Base-by-base conservation (phyloP, 1,284 basidiomycete genomes). In the Golubevia sp. region DNA sequence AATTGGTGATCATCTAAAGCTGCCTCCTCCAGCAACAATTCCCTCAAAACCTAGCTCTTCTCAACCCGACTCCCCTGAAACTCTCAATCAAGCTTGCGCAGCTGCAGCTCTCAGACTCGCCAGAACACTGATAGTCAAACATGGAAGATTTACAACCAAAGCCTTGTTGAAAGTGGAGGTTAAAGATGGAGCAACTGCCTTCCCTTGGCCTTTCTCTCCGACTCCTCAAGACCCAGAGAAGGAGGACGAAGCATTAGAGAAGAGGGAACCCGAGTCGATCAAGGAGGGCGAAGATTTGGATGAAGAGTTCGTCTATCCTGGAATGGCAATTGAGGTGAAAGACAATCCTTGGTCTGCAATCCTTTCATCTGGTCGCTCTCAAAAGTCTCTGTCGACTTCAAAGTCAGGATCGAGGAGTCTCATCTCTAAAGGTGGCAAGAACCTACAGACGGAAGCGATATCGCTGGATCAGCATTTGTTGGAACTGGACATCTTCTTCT, bases 401-500 rank as follows among this genome's bases (percentile, higher is more conserved):
- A 34, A 27, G 4, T 18, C 20, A 25, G 18, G 8, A 13, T 56
- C 25, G 20, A 6, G 24, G 4, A 24, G 15, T 49, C 55, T 24
- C 2, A 8, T 20, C 48, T 51, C n/a, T n/a, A n/a, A n/a, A n/a
- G n/a, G n/a, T n/a, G n/a, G n/a, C n/a, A n/a, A n/a, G n/a, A n/a
- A n/a, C n/a, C n/a, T n/a, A n/a, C n/a, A n/a, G n/a, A n/a, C n/a
- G n/a, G n/a, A n/a, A n/a, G n/a, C n/a, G n/a, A n/a, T 13, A n/a
- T n/a, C 15, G 8, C 24, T n/a, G 4, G 30, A 34, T 5, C 30
- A 34, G 20, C 76, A 76, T 56, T 60, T 77, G 48, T 83, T 84
- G 59, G 78, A 84, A 57, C 66, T 79, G 86, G 90, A 89, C 11
- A 87, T 94, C 20, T 94, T 95, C 75, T 87, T 92, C 61, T 87